These are phyloP conservation scores for Cryptococcus jaspeensis DNA, from an alignment of 1,284 basidiomycete species.

Conservation along the genomic window DNA sequence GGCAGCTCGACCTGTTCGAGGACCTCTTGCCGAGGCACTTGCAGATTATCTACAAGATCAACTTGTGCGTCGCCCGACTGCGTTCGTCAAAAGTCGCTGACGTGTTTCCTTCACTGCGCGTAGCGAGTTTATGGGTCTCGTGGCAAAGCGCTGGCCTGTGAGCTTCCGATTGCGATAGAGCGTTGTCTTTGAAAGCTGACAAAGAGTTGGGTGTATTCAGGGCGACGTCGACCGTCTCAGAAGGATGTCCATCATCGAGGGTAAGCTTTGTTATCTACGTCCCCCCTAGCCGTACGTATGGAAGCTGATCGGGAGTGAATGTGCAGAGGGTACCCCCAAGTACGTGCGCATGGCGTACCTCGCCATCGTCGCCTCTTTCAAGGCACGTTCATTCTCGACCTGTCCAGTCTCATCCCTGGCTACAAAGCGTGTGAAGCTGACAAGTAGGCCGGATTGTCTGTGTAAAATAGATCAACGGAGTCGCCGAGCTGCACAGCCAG, in stretches of 20 bases:
- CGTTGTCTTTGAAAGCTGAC: constrained; percentile 55
- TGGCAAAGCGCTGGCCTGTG: constrained; percentile 83
- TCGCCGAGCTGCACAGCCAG: constrained; percentile 72
- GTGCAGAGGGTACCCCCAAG: constrained; percentile 72
- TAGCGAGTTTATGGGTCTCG: constrained; percentile 57
- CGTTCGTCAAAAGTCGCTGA: neutral
- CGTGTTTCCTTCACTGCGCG: constrained; percentile 41
- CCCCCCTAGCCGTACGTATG: neutral
- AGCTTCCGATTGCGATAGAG: constrained; percentile 63
- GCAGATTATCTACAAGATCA: constrained; percentile 85
- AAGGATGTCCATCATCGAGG: constrained; percentile 88
- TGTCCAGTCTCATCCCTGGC: too few species aligned
- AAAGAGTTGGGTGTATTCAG: constrained; percentile 32
- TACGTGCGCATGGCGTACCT: constrained; percentile 79
- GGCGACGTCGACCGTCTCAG: constrained; percentile 68
- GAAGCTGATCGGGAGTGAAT: neutral
- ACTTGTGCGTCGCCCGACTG: constrained; percentile 54
- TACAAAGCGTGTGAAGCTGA: too few species aligned
- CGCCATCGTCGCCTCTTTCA: constrained; percentile 63
- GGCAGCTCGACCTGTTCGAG: constrained; percentile 79
- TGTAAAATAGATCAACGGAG: constrained; percentile 68
- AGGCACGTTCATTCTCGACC: constrained; percentile 51
- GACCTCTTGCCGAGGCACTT: constrained; percentile 67
- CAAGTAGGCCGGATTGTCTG: neutral
- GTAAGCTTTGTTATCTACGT: constrained; percentile 43